A percentile compares a stretch with the other conserved stretches of the same genome.
These are phyloP conservation scores for Asterella californica DNA, from an alignment of 225 moss, liverwort and hornwort species.

Conservation along the genomic window DNA sequence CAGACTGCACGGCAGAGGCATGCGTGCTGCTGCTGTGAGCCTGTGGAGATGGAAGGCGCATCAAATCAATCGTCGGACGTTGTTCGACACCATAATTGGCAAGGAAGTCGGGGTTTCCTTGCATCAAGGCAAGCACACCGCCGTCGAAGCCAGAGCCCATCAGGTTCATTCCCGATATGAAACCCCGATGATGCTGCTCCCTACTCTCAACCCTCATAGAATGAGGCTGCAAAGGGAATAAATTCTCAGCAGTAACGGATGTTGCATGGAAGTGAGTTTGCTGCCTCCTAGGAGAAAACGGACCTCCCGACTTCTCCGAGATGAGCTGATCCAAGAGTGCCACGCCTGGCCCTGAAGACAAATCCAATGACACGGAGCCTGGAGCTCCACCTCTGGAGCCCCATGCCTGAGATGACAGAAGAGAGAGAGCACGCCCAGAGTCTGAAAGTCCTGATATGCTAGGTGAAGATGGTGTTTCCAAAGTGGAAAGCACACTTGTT, in stretches of 20 bases:
- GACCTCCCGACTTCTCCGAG: constrained; percentile 35
- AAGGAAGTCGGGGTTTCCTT: constrained; percentile 40
- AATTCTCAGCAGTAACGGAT: constrained; percentile 33
- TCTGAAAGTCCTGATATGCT: constrained; percentile 73
- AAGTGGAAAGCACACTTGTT: constrained; percentile 58
- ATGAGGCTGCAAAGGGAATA: constrained; percentile 37
- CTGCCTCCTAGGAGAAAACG: constrained; percentile 39
- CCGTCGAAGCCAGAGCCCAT: constrained; percentile 35
- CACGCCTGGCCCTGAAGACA: constrained; percentile 41
- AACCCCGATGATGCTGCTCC: constrained; percentile 35
- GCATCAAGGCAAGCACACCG: constrained; percentile 46
- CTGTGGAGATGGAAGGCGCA: constrained; percentile 49
- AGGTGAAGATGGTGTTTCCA: constrained; percentile 55
- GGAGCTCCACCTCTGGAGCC: constrained; percentile 50
- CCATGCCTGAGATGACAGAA: constrained; percentile 99
- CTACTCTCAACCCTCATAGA: constrained; percentile 23
- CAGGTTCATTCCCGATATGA: constrained; percentile 36
- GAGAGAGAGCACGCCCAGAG: constrained; percentile 99
- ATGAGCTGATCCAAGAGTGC: constrained; percentile 47
- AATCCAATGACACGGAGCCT: constrained; percentile 42
- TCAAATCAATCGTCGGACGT: constrained; percentile 48
- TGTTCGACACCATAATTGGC: constrained; percentile 32
- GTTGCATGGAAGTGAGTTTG: constrained; percentile 37
- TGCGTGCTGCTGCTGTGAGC: constrained; percentile 28
- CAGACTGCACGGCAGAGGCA: constrained; percentile 30